Evolutionary conservation across 139 green algal genomes (phyloP), one percentile per base, ranked within the genome.

Genomic region (Chlamydomonas incerta): DNA sequence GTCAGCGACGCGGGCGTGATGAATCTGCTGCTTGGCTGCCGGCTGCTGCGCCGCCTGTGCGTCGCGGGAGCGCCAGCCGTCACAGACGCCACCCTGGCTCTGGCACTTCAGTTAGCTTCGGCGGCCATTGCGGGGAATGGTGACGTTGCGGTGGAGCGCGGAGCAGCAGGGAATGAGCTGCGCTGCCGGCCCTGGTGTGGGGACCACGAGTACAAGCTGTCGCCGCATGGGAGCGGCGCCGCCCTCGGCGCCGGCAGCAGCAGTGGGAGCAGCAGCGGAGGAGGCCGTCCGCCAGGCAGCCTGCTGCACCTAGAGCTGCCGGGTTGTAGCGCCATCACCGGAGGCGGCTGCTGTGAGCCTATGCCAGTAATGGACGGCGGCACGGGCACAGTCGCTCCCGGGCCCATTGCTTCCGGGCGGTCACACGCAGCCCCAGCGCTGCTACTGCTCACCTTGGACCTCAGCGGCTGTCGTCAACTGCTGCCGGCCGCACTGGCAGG

Each of bases 241-340:
- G 69, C 26, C 2, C 21, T 14, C 18, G 69, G 20, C 4, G 20
- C 69, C 37, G 15, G 23, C 24, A 14, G 3, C 24, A 41, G 2
- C 10, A 3, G 24, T 20, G 2, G 37, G 6, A 9, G 26, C 29
- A 23, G 9, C 24, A 24, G 70, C 70, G 24, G 70, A 11, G 17
- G 41, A 8, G 14, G 34, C 47, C 29, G 10, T 1, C 70, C 37
- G 35, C 70, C 33, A 13, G 70, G 70, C 41, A 37, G 70, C 41
- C 72, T 79, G 47, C 47, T 79, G 28, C 72, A 79, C 13, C 46
- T 79, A 28, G 47, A 79, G 28, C 47, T 79, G 13, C 63, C 72
- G 47, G 72, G 72, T 4, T 79, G 72, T 29, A 14, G 20, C 29
- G 72, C 14, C 2, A 26, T 79, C 14, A 46, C 47, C 14, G 72